Base-by-base conservation (phyloP, 306 rosid genomes). In the Dicorynia guianensis region DNA sequence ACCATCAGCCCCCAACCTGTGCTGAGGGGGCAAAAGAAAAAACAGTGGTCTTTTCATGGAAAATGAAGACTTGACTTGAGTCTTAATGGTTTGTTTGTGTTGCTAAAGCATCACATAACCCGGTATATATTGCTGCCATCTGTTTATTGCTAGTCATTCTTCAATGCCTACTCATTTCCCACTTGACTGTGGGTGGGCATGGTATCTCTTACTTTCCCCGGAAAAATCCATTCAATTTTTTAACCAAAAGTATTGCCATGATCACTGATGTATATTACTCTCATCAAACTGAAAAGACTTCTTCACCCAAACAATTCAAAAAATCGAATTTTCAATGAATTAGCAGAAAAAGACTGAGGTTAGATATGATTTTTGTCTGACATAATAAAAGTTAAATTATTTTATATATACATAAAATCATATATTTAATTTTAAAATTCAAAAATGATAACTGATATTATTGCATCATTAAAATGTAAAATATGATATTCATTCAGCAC, bases 141-240 rank as follows among this genome's bases (percentile, higher is more conserved):
- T 67, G 60, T 44, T 67, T 14, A 49, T 67, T 67, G 73, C 46
- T 34, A 4, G 4, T 20, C 33, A 35, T 33, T 20, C 10, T 48
- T 50, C 9, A 67, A 42, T 30, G 40, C 73, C 15, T 67, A 67
- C 33, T 67, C 73, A 67, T 67, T 34, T 10, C 60, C 72, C 72
- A 67, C 57, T 67, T 67, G 4, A 46, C 3, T 11, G 25, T 2
- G 56, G 13, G 5, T 14, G 56, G 25, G 3, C 20, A 50, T 15
- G 25, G 56, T 5, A 50, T 56, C 38, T 56, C 15, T 56, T 6
- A 8, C 36, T 30, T 33, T 57, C 17, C 33, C 38, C 2, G n/a
- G n/a, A n/a, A 46, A 46, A 46, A 4, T 46, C 50, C n/a, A 46
- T 12, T 4, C 1, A 13, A 12, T 17, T 8, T 2, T 5, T 54